Base-by-base conservation (phyloP, 179 eudicot genomes). In the Vitellaria paradoxa region DNA sequence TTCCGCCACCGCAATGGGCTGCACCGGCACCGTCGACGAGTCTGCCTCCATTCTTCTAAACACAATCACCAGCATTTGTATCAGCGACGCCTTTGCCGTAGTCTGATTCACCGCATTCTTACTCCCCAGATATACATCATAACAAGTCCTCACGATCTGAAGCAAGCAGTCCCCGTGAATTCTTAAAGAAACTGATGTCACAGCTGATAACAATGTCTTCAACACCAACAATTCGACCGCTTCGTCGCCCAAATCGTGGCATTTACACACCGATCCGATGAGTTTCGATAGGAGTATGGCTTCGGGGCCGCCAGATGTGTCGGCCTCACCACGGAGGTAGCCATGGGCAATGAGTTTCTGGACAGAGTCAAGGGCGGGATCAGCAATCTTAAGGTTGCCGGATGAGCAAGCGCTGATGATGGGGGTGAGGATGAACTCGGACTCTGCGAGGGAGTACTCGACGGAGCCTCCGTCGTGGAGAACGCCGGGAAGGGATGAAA, bases 21-120 rank as follows among this genome's bases (percentile, higher is more conserved):
- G 93, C 68, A 96, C 79, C 4, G 98, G 96, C 68, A 85, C 99
- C 0, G 96, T 87, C 1, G 92, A 87, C 5, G 98, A 96, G 82
- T 96, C 98, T 0, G 99, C 99, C 86, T 96, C 99, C 99, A 96
- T 96, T 55, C 99, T 76, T 68, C 99, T 73, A 42, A 96, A 96
- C 68, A 96, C 98, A 40, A 96, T 96, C 78, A 96, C 92, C 60
- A 96, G 85, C 97, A 96, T 93, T 85, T 96, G 99, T 55, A 92
- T 87, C 88, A 96, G 77, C 18, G 96, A 89, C 59, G 99, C 99
- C 76, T 96, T 96, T 0, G 99, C 96, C 3, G 99, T 96, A 0
- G 93, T 90, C 82, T 96, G 99, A 86, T 96, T 96, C 82, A 96
- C 98, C 80, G 85, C 89, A 83, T 89, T 93, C 85, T 87, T 91